Evolutionary conservation across 257 asterid genomes (phyloP).

Genomic region (Scutellaria galericulata): DNA sequence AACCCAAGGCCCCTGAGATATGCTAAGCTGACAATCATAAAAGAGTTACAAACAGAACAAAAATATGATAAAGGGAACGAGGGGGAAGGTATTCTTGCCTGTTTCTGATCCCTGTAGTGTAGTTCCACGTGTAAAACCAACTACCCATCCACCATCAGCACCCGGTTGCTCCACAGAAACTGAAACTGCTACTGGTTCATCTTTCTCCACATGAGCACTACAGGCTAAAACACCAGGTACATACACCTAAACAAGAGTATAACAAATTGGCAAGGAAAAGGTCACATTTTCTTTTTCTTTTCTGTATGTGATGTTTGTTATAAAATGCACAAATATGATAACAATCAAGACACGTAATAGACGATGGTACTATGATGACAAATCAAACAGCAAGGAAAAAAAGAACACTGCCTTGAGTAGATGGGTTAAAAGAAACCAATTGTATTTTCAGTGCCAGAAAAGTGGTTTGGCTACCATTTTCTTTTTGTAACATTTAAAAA

Average conservation of each 20-base stretch:
- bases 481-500: neutral
- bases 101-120: constrained; percentile 71
- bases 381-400: neutral
- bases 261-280: constrained; percentile 25
- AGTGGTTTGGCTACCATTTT: constrained; percentile 4
- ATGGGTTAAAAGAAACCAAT: neutral
- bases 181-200: constrained; percentile 87
- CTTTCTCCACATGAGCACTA: constrained; percentile 96
- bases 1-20: neutral
- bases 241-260: constrained; percentile 62
- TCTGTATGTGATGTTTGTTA: neutral
- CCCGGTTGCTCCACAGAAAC: constrained; percentile 88
- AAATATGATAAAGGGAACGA: neutral
- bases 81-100: constrained; percentile 55
- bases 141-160: constrained; percentile 84
- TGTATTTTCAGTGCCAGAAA: neutral
- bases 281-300: constrained; percentile 1
- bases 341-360: neutral
- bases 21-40: neutral
- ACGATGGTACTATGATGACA: no score
- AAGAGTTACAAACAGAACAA: neutral
- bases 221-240: constrained; percentile 99
- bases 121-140: constrained; percentile 94
- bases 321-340: neutral
- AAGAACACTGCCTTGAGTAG: neutral